These are phyloP conservation scores for Neurospora sp. DNA, from an alignment of 495 filamentous ascomycete species.

Conservation along the genomic window DNA sequence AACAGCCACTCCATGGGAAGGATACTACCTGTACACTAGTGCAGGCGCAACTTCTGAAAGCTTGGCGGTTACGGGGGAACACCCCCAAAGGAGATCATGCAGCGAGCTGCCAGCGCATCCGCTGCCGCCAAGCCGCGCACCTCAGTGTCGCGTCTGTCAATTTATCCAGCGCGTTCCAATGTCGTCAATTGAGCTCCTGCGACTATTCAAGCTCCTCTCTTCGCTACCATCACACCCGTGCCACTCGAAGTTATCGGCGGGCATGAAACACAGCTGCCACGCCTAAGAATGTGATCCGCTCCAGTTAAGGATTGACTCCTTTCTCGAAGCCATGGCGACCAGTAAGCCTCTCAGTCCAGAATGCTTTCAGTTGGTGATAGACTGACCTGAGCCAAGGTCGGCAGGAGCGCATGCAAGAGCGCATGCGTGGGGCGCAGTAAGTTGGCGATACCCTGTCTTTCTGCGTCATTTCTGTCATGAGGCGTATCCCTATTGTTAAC, in stretches of 20 bases:
- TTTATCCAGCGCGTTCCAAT: not conserved
- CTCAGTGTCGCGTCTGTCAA: not conserved
- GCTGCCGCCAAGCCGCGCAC: not conserved
- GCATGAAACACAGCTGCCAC: not conserved
- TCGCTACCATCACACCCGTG: not conserved
- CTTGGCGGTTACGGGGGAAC: not conserved
- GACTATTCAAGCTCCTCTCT: not conserved
- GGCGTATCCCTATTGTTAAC: not conserved
- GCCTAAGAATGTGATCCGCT: not conserved
- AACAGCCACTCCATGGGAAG: not conserved
- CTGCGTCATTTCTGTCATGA: not conserved
- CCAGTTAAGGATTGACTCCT: not conserved
- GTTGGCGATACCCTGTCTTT: not conserved
- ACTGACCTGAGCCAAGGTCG: conserved; percentile 18
- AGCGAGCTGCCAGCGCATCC: not conserved
- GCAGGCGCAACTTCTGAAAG: not conserved
- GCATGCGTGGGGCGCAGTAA: conserved; percentile 41
- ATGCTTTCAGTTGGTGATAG: not conserved
- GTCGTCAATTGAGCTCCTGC: not conserved
- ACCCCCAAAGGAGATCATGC: not conserved
- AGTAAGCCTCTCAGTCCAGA: conserved; percentile 9
- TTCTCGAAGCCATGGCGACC: conserved; percentile 11
- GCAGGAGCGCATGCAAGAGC: conserved; percentile 40
- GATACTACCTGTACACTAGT: not conserved
- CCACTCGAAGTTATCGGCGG: not conserved